phyloP scores from a whole-genome alignment of 148 eudicot species.

The Chenopodium album region DNA sequence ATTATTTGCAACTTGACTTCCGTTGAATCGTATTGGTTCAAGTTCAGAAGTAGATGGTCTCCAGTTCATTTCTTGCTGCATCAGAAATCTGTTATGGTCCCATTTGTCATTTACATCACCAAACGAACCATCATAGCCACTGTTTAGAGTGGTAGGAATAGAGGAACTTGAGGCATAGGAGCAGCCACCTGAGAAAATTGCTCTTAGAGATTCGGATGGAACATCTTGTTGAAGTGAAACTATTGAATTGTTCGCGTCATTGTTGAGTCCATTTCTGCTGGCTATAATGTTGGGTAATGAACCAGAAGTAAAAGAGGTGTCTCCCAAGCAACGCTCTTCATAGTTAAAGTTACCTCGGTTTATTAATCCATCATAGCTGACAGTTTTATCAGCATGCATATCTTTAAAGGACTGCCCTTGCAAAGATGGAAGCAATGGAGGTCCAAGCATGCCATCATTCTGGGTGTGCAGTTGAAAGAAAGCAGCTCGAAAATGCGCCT shows the following conservation, averaged over 20 bases:
- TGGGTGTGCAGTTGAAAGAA: conserved; percentile 33
- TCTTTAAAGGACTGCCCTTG: conserved; percentile 39
- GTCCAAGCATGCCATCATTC: conserved; percentile 40
- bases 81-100: conserved; percentile 36
- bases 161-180: conserved; percentile 36
- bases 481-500: conserved; percentile 31
- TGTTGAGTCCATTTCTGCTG: conserved; percentile 17
- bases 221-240: conserved; percentile 26
- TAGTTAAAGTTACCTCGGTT: conserved; percentile 18
- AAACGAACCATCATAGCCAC: conserved; percentile 38
- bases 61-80: conserved; percentile 37
- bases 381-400: conserved; percentile 24
- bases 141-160: conserved; percentile 27
- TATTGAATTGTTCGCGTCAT: conserved; percentile 21
- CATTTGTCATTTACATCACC: conserved; percentile 39
- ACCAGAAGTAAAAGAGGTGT: conserved; percentile 31
- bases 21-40: conserved; percentile 32
- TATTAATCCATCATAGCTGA: conserved; percentile 17
- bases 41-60: conserved; percentile 33
- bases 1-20: conserved; percentile 24
- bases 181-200: conserved; percentile 29
- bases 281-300: conserved; percentile 36
- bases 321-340: conserved; percentile 32
- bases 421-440: conserved; percentile 41
- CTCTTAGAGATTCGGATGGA: conserved; percentile 29